Evolutionary conservation across 352 stramenopile genomes (phyloP).

Genomic region (Salisapilia sapeloensis): DNA sequence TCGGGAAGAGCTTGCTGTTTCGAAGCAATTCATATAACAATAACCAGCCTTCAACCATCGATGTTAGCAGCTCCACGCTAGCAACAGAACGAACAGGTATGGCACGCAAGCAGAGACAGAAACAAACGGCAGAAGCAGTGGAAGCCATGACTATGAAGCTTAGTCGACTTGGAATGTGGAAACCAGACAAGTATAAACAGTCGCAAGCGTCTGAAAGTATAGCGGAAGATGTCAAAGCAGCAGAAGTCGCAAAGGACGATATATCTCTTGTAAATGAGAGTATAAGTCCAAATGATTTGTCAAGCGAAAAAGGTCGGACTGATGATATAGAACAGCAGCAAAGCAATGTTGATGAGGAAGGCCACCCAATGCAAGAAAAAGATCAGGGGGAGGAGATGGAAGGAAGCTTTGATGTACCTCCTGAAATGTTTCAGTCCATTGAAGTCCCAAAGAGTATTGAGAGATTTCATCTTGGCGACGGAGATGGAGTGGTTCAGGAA

Average conservation of each 20-base stretch:
- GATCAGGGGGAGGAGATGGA: too few species aligned
- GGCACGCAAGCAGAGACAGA: constrained; percentile 53
- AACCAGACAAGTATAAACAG: constrained; percentile 5
- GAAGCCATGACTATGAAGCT: constrained; percentile 55
- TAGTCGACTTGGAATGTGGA: constrained; percentile 38
- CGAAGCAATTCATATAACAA: not conserved
- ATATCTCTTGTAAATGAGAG: not conserved
- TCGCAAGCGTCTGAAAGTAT: not conserved
- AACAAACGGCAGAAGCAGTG: constrained; percentile 59
- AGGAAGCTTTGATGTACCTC: too few species aligned
- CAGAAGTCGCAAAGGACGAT: not conserved
- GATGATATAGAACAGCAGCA: not conserved
- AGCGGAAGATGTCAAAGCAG: not conserved
- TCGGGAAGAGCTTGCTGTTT: constrained; percentile 3
- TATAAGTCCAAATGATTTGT: not conserved
- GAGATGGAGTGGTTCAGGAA: too few species aligned
- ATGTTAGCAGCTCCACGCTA: constrained; percentile 3
- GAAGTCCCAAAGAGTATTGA: constrained; percentile 7
- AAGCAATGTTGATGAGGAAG: too few species aligned
- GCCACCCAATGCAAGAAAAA: too few species aligned
- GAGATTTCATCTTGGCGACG: too few species aligned
- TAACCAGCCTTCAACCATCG: constrained; percentile 1
- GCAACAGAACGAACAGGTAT: constrained; percentile 24
- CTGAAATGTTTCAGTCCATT: constrained; percentile 30
- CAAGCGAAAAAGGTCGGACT: not conserved